These are phyloP conservation scores for Wickerhamomyces strasburgensis DNA, from an alignment of 805 yeast genomes.

Conservation along the genomic window DNA sequence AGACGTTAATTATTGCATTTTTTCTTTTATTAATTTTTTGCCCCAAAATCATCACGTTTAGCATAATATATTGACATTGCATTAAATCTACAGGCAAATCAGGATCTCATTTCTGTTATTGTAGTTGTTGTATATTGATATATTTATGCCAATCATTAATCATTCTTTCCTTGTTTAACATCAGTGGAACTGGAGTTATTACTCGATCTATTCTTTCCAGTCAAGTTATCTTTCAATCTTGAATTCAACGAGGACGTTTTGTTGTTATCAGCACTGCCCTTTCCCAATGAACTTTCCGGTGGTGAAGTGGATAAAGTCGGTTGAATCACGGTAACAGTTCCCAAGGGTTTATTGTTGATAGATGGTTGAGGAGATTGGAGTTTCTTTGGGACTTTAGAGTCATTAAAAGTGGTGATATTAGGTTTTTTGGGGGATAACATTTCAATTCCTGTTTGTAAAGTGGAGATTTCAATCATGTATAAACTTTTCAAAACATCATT, in stretches of 20 bases:
- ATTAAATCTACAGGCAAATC: background rate
- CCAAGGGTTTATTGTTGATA: conserved; percentile 5
- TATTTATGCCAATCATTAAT: conserved; percentile 3
- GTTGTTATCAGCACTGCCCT: background rate
- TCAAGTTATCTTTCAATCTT: conserved; percentile 13
- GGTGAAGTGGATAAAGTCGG: conserved; percentile 13
- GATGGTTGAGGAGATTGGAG: conserved; percentile 3
- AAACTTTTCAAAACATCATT: conserved; percentile 13
- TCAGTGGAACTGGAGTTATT: background rate
- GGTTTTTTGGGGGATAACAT: conserved; percentile 13
- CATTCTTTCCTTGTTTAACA: conserved; percentile 8
- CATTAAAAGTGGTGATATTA: background rate
- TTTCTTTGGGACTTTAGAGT: conserved; percentile 7
- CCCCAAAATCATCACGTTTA: too few species aligned
- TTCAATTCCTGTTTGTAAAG: conserved; percentile 13
- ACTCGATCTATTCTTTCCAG: background rate
- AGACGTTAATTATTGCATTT: background rate
- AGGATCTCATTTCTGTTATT: too few species aligned
- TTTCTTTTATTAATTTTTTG: too few species aligned
- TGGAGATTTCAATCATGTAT: conserved; percentile 16
- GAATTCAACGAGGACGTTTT: conserved; percentile 5
- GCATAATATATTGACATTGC: too few species aligned
- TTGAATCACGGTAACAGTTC: conserved; percentile 1
- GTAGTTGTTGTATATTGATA: too few species aligned
- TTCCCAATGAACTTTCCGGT: conserved; percentile 2